A percentile compares a stretch with the other conserved stretches of the same genome.
These are phyloP conservation scores for Boletus edulis DNA, from an alignment of 768 basidiomycete species.

Conservation along the genomic window DNA sequence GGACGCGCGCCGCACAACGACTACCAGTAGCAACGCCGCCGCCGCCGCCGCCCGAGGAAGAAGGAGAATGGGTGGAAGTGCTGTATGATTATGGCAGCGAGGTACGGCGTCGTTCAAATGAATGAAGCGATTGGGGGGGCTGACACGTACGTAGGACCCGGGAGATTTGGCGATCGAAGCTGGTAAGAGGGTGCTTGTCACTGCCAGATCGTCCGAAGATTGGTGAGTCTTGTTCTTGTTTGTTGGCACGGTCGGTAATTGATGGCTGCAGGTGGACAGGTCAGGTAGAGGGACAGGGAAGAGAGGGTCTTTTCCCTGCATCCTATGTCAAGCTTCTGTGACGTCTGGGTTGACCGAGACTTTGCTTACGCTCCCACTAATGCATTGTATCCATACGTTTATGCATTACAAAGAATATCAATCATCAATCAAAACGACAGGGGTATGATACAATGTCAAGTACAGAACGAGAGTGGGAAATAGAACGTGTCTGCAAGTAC, in stretches of 20 bases:
- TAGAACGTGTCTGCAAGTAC: slow-evolving; percentile 21
- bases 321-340: slow-evolving; percentile 65
- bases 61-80: slow-evolving; percentile 76
- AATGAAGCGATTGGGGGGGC: background rate
- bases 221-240: slow-evolving; percentile 48
- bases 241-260: background rate
- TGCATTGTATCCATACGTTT: slow-evolving; percentile 3
- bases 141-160: slow-evolving; percentile 48
- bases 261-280: slow-evolving; percentile 60
- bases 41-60: slow-evolving; percentile 24
- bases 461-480: slow-evolving; percentile 34
- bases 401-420: slow-evolving; percentile 13
- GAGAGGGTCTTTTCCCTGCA: slow-evolving; percentile 62
- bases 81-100: slow-evolving; percentile 71
- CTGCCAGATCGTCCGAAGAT: slow-evolving; percentile 68
- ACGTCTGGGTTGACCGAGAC: background rate
- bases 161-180: slow-evolving; percentile 62
- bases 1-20: background rate
- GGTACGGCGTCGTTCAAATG: slow-evolving; percentile 33
- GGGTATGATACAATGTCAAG: slow-evolving; percentile 26
- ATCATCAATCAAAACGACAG: slow-evolving; percentile 23
- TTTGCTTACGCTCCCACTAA: background rate
- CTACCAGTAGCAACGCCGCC: background rate
- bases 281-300: slow-evolving; percentile 55
- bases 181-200: slow-evolving; percentile 58